Base-by-base conservation (phyloP, 768 basidiomycete genomes). In the Suillus discolor region DNA sequence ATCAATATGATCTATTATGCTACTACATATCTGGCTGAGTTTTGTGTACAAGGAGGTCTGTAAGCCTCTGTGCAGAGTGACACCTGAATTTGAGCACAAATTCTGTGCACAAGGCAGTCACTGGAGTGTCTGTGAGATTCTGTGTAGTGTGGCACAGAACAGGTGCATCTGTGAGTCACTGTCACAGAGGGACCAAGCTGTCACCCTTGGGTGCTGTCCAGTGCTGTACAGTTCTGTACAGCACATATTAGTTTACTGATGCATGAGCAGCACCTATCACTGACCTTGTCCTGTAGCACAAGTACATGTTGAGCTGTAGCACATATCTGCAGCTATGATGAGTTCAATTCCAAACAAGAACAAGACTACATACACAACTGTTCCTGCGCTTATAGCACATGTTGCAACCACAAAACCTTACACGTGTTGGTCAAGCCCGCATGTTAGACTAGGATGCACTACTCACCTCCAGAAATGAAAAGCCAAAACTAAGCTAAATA, bases 361-460 rank as follows among this genome's bases (percentile, higher is more conserved):
- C n/a, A 44, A 61, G 23, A 42, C 31, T 3, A 72, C 76, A 11
- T 61, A 81, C 80, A 65, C 71, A 2, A 78, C 72, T 8, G 71
- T 64, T 15, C 83, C 83, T 1, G 74, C 73, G 55, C 71, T 76
- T n/a, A 77, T 73, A 16, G 79, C 81, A 64, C 79, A 81, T 61
- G 77, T 75, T 12, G 78, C 77, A 69, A 84, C 78, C 28, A 80
- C 74, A 36, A 83, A 74, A 1, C 65, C 83, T 84, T 20, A 31
- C 25, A 55, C 49, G 23, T 53, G 28, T 45, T 39, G 34, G 47
- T 55, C 2, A 59, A 18, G 18, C 45, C 38, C 6, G 5, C 28
- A 41, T 41, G 16, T 44, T 62, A 13, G 23, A 62, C 11, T 3
- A 23, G 11, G 55, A 36, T 23, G 12, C 39, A 31, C 5, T 6